Conservation (phyloP, 495 filamentous ascomycete species). For the Cladorrhinum samala region DNA sequence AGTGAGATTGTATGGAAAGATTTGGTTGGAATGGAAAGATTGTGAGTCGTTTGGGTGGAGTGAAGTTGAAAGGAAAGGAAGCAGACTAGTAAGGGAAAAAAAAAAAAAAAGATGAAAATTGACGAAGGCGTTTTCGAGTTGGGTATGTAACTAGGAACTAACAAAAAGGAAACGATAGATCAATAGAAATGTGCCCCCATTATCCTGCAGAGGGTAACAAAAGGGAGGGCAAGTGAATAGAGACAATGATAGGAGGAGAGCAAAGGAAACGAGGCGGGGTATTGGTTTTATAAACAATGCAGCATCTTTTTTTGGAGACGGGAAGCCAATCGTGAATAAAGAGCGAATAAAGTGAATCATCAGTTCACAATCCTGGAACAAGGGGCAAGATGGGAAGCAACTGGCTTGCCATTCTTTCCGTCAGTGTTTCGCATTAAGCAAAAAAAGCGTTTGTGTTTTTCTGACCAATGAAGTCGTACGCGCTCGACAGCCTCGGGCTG, state of each 20-base stretch:
- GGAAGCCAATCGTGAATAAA: background rate
- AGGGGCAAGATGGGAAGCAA: constrained; percentile 15
- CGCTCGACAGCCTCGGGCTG: constrained; percentile 15
- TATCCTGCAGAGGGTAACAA: constrained; percentile 10
- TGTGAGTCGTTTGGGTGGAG: background rate
- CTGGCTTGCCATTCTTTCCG: constrained; percentile 15
- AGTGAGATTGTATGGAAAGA: background rate
- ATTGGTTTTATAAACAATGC: constrained; percentile 1
- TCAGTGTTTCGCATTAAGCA: constrained; percentile 29
- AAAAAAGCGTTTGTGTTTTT: constrained; percentile 19
- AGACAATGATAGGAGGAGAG: constrained; percentile 8
- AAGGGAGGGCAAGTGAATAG: constrained; percentile 2
- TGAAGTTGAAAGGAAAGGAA: background rate
- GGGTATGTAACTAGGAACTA: background rate
- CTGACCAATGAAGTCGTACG: constrained; percentile 32
- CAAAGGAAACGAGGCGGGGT: background rate
- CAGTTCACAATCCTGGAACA: constrained; percentile 5
- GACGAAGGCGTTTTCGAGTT: background rate
- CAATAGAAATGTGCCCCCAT: constrained; percentile 15
- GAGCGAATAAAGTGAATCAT: background rate
- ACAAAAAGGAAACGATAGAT: constrained; percentile 10
- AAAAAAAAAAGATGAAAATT: background rate
- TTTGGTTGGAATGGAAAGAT: constrained; percentile 1
- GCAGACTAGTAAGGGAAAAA: background rate
- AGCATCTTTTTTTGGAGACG: background rate